Evolutionary conservation across 257 asterid species (phyloP).

Genomic region (Striga asiatica): DNA sequence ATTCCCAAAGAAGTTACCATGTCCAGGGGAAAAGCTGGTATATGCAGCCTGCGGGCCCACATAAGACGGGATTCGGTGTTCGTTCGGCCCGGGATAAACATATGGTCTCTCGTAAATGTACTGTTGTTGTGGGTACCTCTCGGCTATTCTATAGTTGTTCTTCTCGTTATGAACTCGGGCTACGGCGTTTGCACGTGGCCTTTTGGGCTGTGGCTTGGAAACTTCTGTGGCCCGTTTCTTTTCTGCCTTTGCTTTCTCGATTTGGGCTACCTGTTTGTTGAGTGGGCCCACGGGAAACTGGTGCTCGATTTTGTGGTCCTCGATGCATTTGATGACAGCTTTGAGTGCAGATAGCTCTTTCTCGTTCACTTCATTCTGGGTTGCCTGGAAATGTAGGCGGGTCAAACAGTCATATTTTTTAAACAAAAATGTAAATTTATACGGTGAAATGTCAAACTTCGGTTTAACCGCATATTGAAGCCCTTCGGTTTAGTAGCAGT

Average conservation of each 20-base stretch:
- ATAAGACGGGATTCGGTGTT: conserved; percentile 49
- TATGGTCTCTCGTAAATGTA: conserved; percentile 65
- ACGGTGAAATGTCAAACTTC: too few relatives aligned
- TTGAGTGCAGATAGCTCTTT: conserved; percentile 80
- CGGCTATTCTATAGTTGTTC: conserved; percentile 44
- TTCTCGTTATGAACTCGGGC: conserved; percentile 56
- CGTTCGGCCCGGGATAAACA: conserved; percentile 48
- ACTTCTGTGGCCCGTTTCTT: conserved; percentile 88
- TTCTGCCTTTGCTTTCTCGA: conserved; percentile 91
- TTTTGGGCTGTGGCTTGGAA: conserved; percentile 78
- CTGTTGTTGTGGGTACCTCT: conserved; percentile 59
- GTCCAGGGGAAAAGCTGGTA: conserved; percentile 55
- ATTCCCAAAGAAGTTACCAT: conserved; percentile 75
- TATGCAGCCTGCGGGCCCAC: conserved; percentile 30
- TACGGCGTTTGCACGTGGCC: conserved; percentile 78
- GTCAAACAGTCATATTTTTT: too few relatives aligned
- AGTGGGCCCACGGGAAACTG: conserved; percentile 71
- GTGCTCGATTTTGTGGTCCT: conserved; percentile 77
- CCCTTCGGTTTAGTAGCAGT: too few relatives aligned
- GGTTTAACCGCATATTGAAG: too few relatives aligned
- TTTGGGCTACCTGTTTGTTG: conserved; percentile 60
- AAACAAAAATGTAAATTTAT: too few relatives aligned
- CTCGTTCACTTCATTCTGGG: conserved; percentile 70
- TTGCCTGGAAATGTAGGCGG: too few relatives aligned
- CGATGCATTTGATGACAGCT: conserved; percentile 82